Evolutionary conservation across 495 filamentous ascomycete genomes (phyloP).

Genomic region (Penicillium riverlandense): DNA sequence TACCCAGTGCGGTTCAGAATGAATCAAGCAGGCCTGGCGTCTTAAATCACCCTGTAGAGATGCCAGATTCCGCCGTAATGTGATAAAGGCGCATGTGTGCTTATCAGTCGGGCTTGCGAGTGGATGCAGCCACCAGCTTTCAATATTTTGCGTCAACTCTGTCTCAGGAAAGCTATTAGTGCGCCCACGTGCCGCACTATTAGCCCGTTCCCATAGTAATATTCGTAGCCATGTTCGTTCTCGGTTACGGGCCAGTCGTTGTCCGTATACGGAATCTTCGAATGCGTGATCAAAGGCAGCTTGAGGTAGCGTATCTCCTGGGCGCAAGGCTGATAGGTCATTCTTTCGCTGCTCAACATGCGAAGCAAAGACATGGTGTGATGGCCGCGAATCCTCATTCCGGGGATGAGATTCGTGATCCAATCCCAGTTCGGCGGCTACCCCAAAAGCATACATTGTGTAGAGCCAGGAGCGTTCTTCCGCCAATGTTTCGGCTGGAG

Average conservation of each 20-base stretch:
- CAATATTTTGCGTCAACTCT: constrained; percentile 10
- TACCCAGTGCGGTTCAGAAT: constrained; percentile 15
- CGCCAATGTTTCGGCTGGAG: too few relatives aligned
- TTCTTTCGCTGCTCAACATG: too few relatives aligned
- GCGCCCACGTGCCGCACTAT: constrained; percentile 19
- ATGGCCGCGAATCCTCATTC: too few relatives aligned
- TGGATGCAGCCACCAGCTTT: constrained; percentile 19
- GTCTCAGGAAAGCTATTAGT: constrained; percentile 19
- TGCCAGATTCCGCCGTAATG: constrained; percentile 10
- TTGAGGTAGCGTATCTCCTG: too few relatives aligned
- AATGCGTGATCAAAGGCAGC: too few relatives aligned
- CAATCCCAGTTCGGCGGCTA: too few relatives aligned
- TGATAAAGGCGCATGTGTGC: constrained; percentile 20
- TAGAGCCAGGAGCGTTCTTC: too few relatives aligned
- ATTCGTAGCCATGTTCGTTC: constrained; percentile 23
- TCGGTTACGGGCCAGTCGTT: constrained; percentile 13
- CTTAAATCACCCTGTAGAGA: constrained; percentile 8
- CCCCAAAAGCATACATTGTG: too few relatives aligned
- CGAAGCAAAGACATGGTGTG: too few relatives aligned
- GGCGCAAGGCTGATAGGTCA: too few relatives aligned
- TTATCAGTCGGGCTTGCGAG: constrained; percentile 19
- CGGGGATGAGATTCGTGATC: too few relatives aligned
- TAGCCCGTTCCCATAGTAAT: constrained; percentile 21
- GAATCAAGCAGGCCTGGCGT: not conserved
- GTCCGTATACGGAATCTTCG: too few relatives aligned